A percentile compares a stretch with the other conserved stretches of the same genome.
phyloP scores from a whole-genome alignment of 2,329 filamentous ascomycete genomes.

The Botrytis byssoidea region DNA sequence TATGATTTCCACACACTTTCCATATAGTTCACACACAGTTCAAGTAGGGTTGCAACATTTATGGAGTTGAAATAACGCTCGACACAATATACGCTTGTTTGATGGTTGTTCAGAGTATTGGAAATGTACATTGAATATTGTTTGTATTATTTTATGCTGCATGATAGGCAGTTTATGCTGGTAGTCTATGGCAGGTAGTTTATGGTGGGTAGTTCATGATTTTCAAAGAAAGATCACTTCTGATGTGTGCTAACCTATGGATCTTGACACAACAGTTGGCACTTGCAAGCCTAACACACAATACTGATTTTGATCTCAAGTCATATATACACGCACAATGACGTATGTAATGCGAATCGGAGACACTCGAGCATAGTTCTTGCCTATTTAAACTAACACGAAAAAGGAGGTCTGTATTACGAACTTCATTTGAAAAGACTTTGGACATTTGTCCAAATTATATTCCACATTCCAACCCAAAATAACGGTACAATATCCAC shows the following conservation, averaged over 20 bases:
- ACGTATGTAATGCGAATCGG: no score
- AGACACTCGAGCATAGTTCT: not conserved
- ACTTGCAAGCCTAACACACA: not conserved
- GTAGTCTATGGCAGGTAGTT: no score
- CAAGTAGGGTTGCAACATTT: not conserved
- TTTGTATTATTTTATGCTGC: not conserved
- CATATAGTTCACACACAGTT: not conserved
- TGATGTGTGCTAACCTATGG: not conserved
- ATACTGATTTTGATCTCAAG: not conserved
- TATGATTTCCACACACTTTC: not conserved
- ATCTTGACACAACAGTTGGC: not conserved
- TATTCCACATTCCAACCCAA: not conserved
- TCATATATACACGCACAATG: not conserved
- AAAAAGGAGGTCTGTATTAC: not conserved
- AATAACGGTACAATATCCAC: fast-evolving
- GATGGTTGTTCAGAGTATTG: not conserved
- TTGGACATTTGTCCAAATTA: not conserved
- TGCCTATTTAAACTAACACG: not conserved
- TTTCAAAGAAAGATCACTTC: not conserved
- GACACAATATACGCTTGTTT: not conserved
- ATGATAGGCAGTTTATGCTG: not conserved
- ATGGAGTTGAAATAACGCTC: not conserved
- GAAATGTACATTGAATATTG: not conserved
- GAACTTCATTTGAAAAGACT: not conserved
- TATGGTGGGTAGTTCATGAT: not conserved